Percentiles rank a stretch among this genome's conserved stretches.
Evolutionary conservation across 257 asterid species (phyloP).

Genomic region (Solanum sitiens): DNA sequence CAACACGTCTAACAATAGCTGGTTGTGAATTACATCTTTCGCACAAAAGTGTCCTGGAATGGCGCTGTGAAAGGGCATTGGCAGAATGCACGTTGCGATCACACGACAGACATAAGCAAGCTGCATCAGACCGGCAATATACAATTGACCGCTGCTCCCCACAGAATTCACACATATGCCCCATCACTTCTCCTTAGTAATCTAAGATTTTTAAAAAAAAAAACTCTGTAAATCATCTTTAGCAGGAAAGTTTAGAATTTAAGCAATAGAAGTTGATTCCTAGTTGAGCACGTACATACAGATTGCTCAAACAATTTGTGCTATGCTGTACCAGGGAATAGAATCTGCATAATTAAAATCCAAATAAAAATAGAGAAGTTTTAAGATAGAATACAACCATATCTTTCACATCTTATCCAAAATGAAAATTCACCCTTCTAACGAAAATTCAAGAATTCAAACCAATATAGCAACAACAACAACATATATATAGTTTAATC

Average conservation of each 20-base stretch:
- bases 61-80: constrained; percentile 53
- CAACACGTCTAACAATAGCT: constrained; percentile 33
- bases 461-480: background rate
- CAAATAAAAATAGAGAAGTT: background rate
- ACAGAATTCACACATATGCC: constrained; percentile 49
- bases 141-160: constrained; percentile 46
- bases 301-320: background rate
- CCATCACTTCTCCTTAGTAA: constrained; percentile 20
- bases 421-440: background rate
- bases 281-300: background rate
- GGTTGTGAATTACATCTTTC: constrained; percentile 45
- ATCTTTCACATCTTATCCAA: background rate
- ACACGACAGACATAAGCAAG: constrained; percentile 49
- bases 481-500: background rate
- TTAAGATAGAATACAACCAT: background rate
- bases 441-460: background rate
- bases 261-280: background rate
- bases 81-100: constrained; percentile 69
- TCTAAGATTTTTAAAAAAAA: background rate
- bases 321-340: background rate
- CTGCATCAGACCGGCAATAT: constrained; percentile 43
- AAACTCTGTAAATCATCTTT: background rate
- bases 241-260: background rate
- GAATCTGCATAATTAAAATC: background rate
- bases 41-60: constrained; percentile 48